Evolutionary conservation across 345 rosid species (phyloP), one percentile per base, ranked within the genome.

Genomic region (Linum usitatissimum): DNA sequence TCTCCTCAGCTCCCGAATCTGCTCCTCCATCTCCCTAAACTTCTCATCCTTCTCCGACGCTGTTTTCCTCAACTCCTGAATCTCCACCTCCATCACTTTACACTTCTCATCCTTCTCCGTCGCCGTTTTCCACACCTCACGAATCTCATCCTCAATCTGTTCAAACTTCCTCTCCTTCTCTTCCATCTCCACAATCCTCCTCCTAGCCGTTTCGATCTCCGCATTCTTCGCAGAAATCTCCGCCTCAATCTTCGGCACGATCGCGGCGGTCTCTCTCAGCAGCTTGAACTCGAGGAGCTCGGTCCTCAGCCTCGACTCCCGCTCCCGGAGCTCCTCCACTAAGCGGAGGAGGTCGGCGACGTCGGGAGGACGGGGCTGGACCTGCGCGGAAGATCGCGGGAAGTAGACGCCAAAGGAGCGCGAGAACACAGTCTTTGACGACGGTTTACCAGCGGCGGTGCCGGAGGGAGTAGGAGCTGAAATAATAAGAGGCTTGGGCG

Each of bases 371-470:
- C 87, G 87, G 45, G 96, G 95, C 86, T 86, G 99, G 57, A 93
- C 96, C 68, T 93, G 97, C 10, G 96, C 88, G 5, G 97, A 90
- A 57, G 99, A 75, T 57, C 97, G 96, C 8, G 99, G 99, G 84
- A 93, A 90, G 77, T 90, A 90, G 51, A 77, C 92, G 3, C 95
- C 94, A 49, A 88, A 78, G 13, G 96, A 83, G 20, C 96, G 92
- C 0, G 92, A 74, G 66, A 87, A 88, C 0, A 76, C 73, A 0
- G 85, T 59, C 6, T 40, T 34, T 1, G 38, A 34, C 3, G 38
- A 34, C 1, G 38, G 8, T 1, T 34, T 34, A 4, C 6, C 4
- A 34, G 38, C 38, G 28, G 28, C 28, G 28, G 28, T 23, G 38
- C 38, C 38, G 4, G 38, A 34, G 4, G 38, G 38, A 34, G 38